These are phyloP conservation scores for Trametes punicea DNA, from an alignment of 768 basidiomycete species.

Conservation along the genomic window DNA sequence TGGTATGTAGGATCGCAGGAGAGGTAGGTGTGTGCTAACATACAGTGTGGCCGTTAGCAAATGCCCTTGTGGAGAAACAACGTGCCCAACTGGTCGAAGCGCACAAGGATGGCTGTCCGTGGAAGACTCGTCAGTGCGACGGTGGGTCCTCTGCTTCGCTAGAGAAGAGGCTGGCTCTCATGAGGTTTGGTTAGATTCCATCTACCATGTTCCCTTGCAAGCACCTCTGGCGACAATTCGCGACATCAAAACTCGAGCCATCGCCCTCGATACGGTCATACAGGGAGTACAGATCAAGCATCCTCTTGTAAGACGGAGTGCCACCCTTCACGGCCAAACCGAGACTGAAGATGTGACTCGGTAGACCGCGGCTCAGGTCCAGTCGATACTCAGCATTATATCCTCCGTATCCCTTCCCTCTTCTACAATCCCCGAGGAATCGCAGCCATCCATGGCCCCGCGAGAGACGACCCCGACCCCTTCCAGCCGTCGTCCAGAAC, in stretches of 20 bases:
- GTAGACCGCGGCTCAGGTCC: slow-evolving; percentile 58
- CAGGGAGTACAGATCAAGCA: slow-evolving; percentile 60
- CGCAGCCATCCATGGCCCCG: slow-evolving; percentile 5
- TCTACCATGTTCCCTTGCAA: slow-evolving; percentile 73
- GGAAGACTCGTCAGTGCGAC: slow-evolving; percentile 80
- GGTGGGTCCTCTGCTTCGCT: slow-evolving; percentile 41
- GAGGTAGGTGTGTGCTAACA: slow-evolving; percentile 32
- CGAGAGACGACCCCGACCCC: slow-evolving; percentile 6
- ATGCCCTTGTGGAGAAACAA: slow-evolving; percentile 72
- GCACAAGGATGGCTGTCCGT: slow-evolving; percentile 83
- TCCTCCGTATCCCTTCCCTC: slow-evolving; percentile 22
- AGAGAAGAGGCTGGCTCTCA: slow-evolving; percentile 4
- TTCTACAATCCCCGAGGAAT: not conserved
- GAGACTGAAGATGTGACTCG: not conserved
- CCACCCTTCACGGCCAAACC: too few relatives aligned
- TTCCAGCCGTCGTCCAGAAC: slow-evolving; percentile 15
- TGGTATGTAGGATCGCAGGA: slow-evolving; percentile 47
- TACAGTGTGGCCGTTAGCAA: slow-evolving; percentile 42
- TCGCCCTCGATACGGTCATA: slow-evolving; percentile 49
- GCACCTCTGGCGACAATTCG: slow-evolving; percentile 60
- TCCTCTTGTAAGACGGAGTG: slow-evolving; percentile 73
- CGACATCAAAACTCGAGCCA: slow-evolving; percentile 56
- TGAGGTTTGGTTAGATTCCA: slow-evolving; percentile 44
- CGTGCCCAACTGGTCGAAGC: slow-evolving; percentile 56
- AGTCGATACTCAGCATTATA: slow-evolving; percentile 48